Evolutionary conservation across 441 rosid genomes (phyloP).

Genomic region (Melastoma candidum): DNA sequence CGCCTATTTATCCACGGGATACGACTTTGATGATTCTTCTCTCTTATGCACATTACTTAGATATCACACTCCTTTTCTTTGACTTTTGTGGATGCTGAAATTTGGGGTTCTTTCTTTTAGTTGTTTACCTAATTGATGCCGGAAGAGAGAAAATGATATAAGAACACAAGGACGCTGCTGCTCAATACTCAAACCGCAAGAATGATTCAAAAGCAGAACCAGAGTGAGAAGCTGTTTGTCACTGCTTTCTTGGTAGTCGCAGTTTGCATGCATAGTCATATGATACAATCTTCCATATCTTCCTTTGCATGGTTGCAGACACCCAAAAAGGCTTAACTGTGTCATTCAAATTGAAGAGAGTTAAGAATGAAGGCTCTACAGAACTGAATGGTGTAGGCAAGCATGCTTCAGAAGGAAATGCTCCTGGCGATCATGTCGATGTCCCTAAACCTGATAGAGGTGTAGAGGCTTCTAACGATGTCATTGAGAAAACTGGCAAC

Average conservation of each 20-base stretch:
- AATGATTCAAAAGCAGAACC: constrained; percentile 7
- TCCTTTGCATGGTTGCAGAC: constrained; percentile 29
- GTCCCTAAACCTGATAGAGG: constrained; percentile 20
- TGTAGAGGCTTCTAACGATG: constrained; percentile 19
- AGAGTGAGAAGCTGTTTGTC: constrained; percentile 6
- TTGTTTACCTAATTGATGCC: constrained; percentile 9
- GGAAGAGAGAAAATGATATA: constrained; percentile 12
- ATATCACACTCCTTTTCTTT: neutral
- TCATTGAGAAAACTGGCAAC: constrained; percentile 19
- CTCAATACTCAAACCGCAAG: constrained; percentile 10
- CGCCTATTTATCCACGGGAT: too few relatives aligned
- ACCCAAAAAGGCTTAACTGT: constrained; percentile 78
- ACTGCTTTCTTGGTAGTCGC: too few relatives aligned
- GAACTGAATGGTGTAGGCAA: constrained; percentile 30
- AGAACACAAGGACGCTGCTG: constrained; percentile 6
- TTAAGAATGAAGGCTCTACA: constrained; percentile 27
- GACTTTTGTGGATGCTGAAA: neutral
- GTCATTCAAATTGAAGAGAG: constrained; percentile 59
- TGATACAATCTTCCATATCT: too few relatives aligned
- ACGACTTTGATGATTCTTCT: too few relatives aligned
- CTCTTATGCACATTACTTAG: too few relatives aligned
- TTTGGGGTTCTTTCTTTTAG: neutral
- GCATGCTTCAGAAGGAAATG: constrained; percentile 5
- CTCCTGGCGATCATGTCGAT: constrained; percentile 14
- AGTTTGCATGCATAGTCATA: too few relatives aligned